These are phyloP conservation scores for Aureobasidium sp. DNA, from an alignment of 2,329 filamentous ascomycete genomes.

Conservation along the genomic window DNA sequence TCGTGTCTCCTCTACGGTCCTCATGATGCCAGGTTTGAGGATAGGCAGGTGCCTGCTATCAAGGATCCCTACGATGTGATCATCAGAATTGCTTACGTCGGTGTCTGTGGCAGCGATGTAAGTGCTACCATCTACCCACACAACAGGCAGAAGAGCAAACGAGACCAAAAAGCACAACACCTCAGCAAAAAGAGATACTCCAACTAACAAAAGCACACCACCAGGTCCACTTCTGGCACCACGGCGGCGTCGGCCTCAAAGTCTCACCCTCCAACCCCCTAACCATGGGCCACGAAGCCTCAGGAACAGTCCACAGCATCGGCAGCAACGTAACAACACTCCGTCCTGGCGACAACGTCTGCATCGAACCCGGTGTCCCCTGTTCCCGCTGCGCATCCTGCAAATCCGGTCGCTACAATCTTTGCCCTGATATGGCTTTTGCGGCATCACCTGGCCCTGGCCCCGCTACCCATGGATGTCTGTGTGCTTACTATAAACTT, in stretches of 20 bases:
- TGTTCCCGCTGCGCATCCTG: slow-evolving; percentile 54
- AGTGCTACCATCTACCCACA: neutral
- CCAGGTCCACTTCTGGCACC: slow-evolving; percentile 48
- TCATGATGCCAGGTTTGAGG: neutral
- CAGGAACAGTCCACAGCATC: slow-evolving; percentile 52
- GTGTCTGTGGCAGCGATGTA: slow-evolving; percentile 7
- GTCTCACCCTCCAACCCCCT: slow-evolving; percentile 30
- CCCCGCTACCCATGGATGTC: slow-evolving; percentile 30
- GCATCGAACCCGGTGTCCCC: slow-evolving; percentile 61
- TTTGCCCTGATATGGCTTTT: slow-evolving; percentile 18
- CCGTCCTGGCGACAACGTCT: slow-evolving; percentile 58
- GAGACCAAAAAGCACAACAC: neutral
- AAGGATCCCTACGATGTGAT: slow-evolving; percentile 4
- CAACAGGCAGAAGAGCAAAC: neutral
- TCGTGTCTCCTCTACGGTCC: slow-evolving; percentile 1
- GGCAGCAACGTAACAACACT: slow-evolving; percentile 51
- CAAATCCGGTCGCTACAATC: slow-evolving; percentile 17
- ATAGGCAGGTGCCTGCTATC: neutral
- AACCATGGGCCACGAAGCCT: slow-evolving; percentile 61
- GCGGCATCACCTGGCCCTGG: slow-evolving; percentile 15
- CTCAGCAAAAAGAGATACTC: too few species aligned
- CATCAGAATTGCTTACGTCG: neutral
- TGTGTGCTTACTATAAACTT: slow-evolving; percentile 41
- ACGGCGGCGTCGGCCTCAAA: slow-evolving; percentile 48
- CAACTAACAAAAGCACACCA: neutral